phyloP scores from a whole-genome alignment of 306 rosid genomes.

The Comarum palustre region DNA sequence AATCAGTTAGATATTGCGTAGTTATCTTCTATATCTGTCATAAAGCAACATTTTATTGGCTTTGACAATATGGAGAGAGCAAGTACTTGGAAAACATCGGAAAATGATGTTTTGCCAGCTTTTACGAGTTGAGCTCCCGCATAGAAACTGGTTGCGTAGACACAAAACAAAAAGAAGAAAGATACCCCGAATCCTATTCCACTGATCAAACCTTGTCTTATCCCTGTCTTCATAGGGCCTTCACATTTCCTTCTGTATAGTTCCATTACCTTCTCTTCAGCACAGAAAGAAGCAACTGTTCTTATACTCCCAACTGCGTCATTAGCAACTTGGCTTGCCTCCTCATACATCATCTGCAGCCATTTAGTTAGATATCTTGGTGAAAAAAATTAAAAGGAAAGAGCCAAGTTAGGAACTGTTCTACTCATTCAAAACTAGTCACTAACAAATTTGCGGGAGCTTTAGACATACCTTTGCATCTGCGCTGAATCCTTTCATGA shows the following conservation, averaged over 20 bases:
- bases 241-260: conserved; percentile 61
- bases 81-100: conserved; percentile 59
- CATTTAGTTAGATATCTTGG: not conserved
- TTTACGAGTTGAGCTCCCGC: conserved; percentile 58
- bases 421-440: not conserved
- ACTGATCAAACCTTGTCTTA: conserved; percentile 53
- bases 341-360: conserved; percentile 69
- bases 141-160: conserved; percentile 54
- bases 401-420: not conserved
- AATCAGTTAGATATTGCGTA: too few relatives aligned
- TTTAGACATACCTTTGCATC: conserved; percentile 54
- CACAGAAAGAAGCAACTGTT: conserved; percentile 80
- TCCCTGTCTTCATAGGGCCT: conserved; percentile 55
- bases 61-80: too few relatives aligned
- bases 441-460: not conserved
- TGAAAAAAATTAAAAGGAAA: not conserved
- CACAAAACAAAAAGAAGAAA: conserved; percentile 38
- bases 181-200: conserved; percentile 62
- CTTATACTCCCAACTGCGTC: conserved; percentile 80
- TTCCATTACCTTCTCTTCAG: conserved; percentile 75
- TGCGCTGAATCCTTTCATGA: conserved; percentile 57
- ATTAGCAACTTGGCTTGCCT: conserved; percentile 74
- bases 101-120: conserved; percentile 45
- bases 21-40: too few relatives aligned
- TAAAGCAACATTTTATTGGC: too few relatives aligned